Evolutionary conservation across 2,329 filamentous ascomycete genomes (phyloP).

Genomic region (Ophiostoma novo-ulmi): DNA sequence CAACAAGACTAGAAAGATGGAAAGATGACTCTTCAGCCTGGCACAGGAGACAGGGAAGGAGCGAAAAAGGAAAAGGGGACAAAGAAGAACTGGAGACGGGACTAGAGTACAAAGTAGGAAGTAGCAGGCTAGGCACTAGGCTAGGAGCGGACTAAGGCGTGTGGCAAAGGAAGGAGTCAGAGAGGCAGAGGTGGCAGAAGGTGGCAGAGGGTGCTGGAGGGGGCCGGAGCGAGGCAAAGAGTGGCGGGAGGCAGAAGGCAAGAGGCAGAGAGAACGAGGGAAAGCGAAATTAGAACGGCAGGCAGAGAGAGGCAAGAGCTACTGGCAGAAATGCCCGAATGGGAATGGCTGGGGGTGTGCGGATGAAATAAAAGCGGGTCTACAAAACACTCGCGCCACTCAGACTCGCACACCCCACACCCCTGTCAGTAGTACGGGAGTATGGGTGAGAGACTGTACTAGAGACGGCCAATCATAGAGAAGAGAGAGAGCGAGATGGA

Average conservation of each 20-base stretch:
- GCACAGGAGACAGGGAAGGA: slow-evolving; percentile 1
- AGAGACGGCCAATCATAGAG: not conserved
- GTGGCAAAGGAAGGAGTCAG: slow-evolving; percentile 21
- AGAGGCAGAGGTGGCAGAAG: not conserved
- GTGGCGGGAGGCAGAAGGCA: not conserved
- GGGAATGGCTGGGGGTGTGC: slow-evolving; percentile 9
- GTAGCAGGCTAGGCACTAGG: not conserved
- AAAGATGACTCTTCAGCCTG: slow-evolving; percentile 27
- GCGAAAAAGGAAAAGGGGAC: slow-evolving; percentile 16
- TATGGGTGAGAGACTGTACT: not conserved
- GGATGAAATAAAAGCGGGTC: slow-evolving; percentile 23
- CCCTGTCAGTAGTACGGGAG: not conserved
- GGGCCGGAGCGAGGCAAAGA: not conserved
- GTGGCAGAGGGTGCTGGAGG: not conserved
- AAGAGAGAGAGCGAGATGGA: slow-evolving; percentile 20
- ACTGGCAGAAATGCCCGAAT: slow-evolving; percentile 17
- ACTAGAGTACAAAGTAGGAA: slow-evolving; percentile 6
- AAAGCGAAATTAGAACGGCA: slow-evolving; percentile 23
- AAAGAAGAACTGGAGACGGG: slow-evolving; percentile 11
- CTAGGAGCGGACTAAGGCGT: slow-evolving; percentile 10
- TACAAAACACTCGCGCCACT: not conserved
- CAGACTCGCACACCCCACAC: slow-evolving; percentile 13
- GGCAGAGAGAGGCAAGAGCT: slow-evolving; percentile 20
- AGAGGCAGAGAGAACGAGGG: slow-evolving; percentile 1
- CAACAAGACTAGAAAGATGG: not conserved